These are phyloP conservation scores for Candida loeiensis DNA, from an alignment of 805 yeast genomes.

Conservation along the genomic window DNA sequence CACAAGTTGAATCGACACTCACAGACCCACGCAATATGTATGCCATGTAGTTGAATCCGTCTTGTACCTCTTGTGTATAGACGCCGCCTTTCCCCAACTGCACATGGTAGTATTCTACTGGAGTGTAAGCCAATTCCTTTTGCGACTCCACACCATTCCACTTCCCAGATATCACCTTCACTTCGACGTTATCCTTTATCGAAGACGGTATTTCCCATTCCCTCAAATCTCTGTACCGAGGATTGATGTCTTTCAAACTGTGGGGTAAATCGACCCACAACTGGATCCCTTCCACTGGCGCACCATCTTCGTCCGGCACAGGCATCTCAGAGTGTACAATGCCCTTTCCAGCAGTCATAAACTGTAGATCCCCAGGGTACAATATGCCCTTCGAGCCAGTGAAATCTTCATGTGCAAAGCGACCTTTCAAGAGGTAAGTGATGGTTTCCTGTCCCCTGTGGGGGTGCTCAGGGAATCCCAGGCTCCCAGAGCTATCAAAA, in stretches of 20 bases:
- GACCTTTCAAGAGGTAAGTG: slow-evolving; percentile 62
- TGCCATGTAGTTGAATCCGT: slow-evolving; percentile 63
- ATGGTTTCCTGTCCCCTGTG: slow-evolving; percentile 84
- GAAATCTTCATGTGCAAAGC: slow-evolving; percentile 79
- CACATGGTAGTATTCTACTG: slow-evolving; percentile 70
- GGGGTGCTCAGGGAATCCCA: slow-evolving; percentile 82
- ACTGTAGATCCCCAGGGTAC: slow-evolving; percentile 80
- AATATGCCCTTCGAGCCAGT: slow-evolving; percentile 79
- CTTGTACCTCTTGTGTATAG: slow-evolving; percentile 57
- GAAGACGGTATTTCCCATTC: slow-evolving; percentile 62
- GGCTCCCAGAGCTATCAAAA: slow-evolving; percentile 58
- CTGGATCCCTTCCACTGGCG: slow-evolving; percentile 63
- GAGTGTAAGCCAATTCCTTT: slow-evolving; percentile 77
- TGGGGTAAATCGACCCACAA: slow-evolving; percentile 84
- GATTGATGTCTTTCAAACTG: slow-evolving; percentile 56
- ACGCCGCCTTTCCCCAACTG: slow-evolving; percentile 61
- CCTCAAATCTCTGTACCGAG: slow-evolving; percentile 76
- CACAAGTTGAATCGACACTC: slow-evolving; percentile 38
- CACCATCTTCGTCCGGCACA: slow-evolving; percentile 45
- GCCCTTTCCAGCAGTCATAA: slow-evolving; percentile 92
- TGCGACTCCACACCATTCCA: slow-evolving; percentile 72
- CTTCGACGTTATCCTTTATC: slow-evolving; percentile 56
- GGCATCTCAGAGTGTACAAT: slow-evolving; percentile 88
- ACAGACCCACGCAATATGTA: slow-evolving; percentile 61
- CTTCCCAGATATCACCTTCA: slow-evolving; percentile 75